Conservation (phyloP, 306 rosid species). For the Acacia crassicarpa region DNA sequence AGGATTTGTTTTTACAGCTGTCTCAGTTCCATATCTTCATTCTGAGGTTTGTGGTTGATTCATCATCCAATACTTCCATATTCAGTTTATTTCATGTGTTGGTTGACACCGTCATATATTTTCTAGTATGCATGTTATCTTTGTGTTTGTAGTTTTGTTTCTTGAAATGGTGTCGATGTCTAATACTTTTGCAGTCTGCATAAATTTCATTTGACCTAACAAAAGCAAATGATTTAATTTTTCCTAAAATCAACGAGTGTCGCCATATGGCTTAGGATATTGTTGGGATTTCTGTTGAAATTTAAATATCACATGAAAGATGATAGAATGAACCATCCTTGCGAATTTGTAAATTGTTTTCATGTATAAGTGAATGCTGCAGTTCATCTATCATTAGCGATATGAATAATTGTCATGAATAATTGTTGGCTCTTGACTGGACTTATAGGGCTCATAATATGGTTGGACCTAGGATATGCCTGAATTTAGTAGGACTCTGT, state of each 20-base stretch:
- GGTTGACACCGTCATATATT: conserved; percentile 7
- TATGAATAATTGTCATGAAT: conserved; percentile 12
- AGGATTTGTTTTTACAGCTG: conserved; percentile 82
- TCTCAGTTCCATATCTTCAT: conserved; percentile 96
- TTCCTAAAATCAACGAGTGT: neutral
- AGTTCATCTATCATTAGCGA: conserved; percentile 10
- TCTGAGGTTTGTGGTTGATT: conserved; percentile 79
- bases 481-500: conserved; percentile 13
- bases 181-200: neutral
- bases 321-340: conserved; percentile 3
- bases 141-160: neutral
- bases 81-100: conserved; percentile 5
- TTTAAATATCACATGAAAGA: neutral
- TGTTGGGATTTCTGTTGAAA: no score
- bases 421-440: conserved; percentile 1
- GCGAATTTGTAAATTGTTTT: conserved; percentile 24
- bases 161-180: neutral
- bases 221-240: conserved; percentile 4
- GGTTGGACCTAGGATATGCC: neutral
- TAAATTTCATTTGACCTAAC: conserved; percentile 7
- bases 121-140: conserved; percentile 10
- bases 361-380: neutral
- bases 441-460: neutral
- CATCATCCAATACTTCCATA: conserved; percentile 1
- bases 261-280: no score